Conservation (phyloP, 345 rosid genomes). For the Psidium guajava region DNA sequence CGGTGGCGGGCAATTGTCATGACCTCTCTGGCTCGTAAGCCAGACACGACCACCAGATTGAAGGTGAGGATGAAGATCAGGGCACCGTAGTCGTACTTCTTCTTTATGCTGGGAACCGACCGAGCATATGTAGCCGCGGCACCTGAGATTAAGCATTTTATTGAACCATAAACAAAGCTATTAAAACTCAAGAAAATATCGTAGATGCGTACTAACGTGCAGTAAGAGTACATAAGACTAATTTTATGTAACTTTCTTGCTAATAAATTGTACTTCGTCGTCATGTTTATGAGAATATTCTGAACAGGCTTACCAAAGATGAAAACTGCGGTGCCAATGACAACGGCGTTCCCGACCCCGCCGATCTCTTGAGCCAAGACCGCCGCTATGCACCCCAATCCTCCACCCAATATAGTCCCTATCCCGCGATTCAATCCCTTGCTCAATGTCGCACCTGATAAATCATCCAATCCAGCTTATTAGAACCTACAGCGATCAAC, state of each 20-base stretch:
- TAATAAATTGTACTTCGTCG: neutral
- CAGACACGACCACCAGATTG: constrained; percentile 60
- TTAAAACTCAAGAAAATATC: neutral
- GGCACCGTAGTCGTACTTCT: constrained; percentile 54
- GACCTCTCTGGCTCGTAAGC: constrained; percentile 39
- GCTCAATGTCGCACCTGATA: constrained; percentile 58
- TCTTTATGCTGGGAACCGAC: constrained; percentile 44
- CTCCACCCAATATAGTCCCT: constrained; percentile 58
- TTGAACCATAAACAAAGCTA: neutral
- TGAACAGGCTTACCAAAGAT: constrained; percentile 25
- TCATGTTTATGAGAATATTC: neutral
- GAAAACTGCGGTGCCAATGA: constrained; percentile 32
- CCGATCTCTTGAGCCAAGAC: constrained; percentile 29
- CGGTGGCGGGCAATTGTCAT: constrained; percentile 50
- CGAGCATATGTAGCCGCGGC: constrained; percentile 61
- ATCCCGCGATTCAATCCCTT: constrained; percentile 62
- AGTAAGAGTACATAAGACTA: neutral
- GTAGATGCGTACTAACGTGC: neutral
- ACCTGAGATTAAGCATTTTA: constrained; percentile 16
- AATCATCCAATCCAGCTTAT: neutral
- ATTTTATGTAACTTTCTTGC: neutral
- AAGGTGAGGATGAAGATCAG: constrained; percentile 81
- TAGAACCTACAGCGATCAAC: neutral
- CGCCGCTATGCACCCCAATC: constrained; percentile 44
- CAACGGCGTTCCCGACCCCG: constrained; percentile 29